Conservation (phyloP, 1,139 yeast genomes). For the Saccharomyces hybrid region DNA sequence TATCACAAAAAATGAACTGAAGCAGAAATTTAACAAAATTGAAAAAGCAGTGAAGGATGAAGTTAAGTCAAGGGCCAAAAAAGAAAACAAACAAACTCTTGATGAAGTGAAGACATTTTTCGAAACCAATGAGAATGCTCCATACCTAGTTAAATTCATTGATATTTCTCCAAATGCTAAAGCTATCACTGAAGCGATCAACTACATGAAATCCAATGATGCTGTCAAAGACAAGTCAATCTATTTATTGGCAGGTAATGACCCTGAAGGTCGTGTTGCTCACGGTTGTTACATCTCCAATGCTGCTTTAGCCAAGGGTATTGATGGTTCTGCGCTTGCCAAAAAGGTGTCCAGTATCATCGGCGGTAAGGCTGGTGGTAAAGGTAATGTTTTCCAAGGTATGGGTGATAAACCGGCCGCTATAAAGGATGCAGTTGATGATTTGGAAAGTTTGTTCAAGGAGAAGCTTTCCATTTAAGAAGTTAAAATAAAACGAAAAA, state of each 20-base stretch:
- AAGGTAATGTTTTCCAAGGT: conserved; percentile 94
- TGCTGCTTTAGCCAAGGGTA: conserved; percentile 60
- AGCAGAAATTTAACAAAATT: conserved; percentile 62
- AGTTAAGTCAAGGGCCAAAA: conserved; percentile 77
- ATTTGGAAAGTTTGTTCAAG: conserved; percentile 49
- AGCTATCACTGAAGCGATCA: conserved; percentile 89
- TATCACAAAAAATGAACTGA: conserved; percentile 66
- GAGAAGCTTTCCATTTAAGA: conserved; percentile 40
- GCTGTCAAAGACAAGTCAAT: conserved; percentile 61
- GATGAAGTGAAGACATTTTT: conserved; percentile 75
- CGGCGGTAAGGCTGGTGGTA: conserved; percentile 99
- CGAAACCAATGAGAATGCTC: conserved; percentile 39
- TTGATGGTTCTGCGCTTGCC: conserved; percentile 72
- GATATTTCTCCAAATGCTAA: conserved; percentile 78
- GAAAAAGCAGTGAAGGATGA: conserved; percentile 87
- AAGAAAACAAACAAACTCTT: conserved; percentile 72
- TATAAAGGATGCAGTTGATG: conserved; percentile 63
- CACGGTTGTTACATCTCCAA: conserved; percentile 89
- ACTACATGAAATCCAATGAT: conserved; percentile 63
- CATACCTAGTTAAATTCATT: conserved; percentile 58
- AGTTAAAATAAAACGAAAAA: neutral
- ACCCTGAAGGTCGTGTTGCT: conserved; percentile 64
- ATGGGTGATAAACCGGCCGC: conserved; percentile 80
- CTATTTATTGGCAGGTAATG: conserved; percentile 72
- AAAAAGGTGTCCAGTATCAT: conserved; percentile 58